These are phyloP conservation scores for Malus hybrid DNA, from an alignment of 331 rosid genomes.

Conservation along the genomic window DNA sequence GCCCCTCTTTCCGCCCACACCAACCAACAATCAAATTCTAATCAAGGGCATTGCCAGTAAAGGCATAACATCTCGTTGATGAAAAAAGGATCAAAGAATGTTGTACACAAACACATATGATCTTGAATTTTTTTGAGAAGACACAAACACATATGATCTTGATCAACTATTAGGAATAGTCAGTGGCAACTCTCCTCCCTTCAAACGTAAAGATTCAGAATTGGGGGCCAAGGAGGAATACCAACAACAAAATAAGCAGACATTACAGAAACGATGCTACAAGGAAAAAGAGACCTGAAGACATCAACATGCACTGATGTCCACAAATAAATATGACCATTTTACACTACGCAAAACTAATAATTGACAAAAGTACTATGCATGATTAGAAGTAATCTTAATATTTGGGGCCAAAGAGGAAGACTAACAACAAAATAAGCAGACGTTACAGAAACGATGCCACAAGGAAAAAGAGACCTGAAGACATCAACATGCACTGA, in stretches of 20 bases:
- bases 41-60: background rate
- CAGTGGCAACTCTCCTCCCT: background rate
- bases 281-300: background rate
- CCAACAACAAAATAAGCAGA: background rate
- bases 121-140: background rate
- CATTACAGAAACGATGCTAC: background rate
- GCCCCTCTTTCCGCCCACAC: background rate
- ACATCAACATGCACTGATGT: background rate
- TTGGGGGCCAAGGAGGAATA: background rate
- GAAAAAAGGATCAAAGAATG: background rate
- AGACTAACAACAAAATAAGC: background rate
- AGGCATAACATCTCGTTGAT: background rate
- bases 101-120: background rate
- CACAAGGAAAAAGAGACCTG: background rate
- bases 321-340: background rate
- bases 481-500: background rate
- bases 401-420: background rate
- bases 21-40: background rate
- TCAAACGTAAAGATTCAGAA: background rate
- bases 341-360: background rate
- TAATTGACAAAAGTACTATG: background rate
- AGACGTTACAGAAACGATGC: background rate
- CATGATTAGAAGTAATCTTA: background rate
- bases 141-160: background rate
- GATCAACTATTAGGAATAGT: background rate